Evolutionary conservation across 2,329 filamentous ascomycete species (phyloP), one percentile per base, ranked within the genome.

Genomic region (Acrocalymma vagum): DNA sequence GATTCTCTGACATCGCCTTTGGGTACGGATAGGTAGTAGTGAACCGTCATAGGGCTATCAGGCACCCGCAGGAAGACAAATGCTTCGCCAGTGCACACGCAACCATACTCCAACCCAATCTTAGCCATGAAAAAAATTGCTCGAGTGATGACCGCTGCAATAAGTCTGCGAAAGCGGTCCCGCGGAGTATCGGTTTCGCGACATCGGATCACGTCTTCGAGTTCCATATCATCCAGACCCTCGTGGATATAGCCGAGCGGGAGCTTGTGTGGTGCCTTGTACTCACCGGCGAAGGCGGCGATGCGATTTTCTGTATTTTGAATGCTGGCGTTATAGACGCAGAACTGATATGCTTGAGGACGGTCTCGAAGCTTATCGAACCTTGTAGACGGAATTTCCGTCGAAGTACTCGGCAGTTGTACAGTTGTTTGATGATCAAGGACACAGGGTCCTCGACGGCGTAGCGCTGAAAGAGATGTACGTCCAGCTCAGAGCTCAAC

Each of bases 51-150:
- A 32, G 60, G 54, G 26, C 69, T 34, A 18, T 57, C 25, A 16
- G 45, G 50, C 9, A 75, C 43, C 30, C 61, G 67, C 11, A 78
- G 63, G 40, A 76, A 77, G 17, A 77, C 67, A 30, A 71, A 71
- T 2, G 67, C 63, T 51, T 78, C 69, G 13, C 72, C 70, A 1
- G 70, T 78, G 9, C 62, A 67, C 25, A 79, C 37, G 15, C 67
- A 60, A 11, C 75, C 67, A 44, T 74, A 76, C 39, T 73, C 65
- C 5, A 77, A 60, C 0, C 77, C 72, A 10, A 57, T 60, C 31
- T 73, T 52, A 9, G 80, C 69, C 69, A 81, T 80, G 54, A 79
- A 78, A 25, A 74, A 67, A 49, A 74, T 80, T 1, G 68, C 72
- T 57, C 80, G 71, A 5, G 73, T 73, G 22, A 80, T 55, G 8